Evolutionary conservation across 345 rosid genomes (phyloP).

Genomic region (Syzygium aqueum): DNA sequence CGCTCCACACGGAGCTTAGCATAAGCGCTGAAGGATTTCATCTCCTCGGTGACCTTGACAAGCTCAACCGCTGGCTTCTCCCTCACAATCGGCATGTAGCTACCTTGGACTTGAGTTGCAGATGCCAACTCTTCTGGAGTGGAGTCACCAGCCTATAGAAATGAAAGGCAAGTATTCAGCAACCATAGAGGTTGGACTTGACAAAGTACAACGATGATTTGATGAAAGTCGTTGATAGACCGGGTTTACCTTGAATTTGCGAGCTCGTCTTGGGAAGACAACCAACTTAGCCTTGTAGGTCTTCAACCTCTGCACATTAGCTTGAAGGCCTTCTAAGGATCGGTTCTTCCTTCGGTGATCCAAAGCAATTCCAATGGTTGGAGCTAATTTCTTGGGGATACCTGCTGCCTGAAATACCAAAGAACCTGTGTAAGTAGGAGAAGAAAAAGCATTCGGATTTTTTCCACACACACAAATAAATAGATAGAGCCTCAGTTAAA

Average conservation of each 20-base stretch:
- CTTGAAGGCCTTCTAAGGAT: slow-evolving; percentile 60
- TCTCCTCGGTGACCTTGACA: slow-evolving; percentile 29
- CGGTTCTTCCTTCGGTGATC: slow-evolving; percentile 70
- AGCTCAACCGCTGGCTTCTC: slow-evolving; percentile 38
- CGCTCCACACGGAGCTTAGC: slow-evolving; percentile 31
- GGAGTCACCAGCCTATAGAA: slow-evolving; percentile 39
- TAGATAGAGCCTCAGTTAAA: neutral
- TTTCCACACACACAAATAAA: neutral
- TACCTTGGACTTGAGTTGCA: slow-evolving; percentile 38
- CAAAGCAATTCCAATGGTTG: slow-evolving; percentile 63
- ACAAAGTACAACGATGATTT: neutral
- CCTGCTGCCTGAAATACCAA: slow-evolving; percentile 28
- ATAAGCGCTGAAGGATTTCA: slow-evolving; percentile 36
- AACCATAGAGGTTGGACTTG: neutral
- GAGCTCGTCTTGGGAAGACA: slow-evolving; percentile 73
- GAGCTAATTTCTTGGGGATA: slow-evolving; percentile 69
- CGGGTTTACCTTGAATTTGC: slow-evolving; percentile 52
- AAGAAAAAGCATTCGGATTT: neutral
- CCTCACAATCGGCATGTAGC: slow-evolving; percentile 25
- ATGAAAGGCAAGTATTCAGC: neutral
- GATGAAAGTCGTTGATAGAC: neutral
- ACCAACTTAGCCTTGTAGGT: slow-evolving; percentile 84
- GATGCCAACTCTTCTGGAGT: slow-evolving; percentile 36
- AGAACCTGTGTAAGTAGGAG: neutral
- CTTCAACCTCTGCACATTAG: slow-evolving; percentile 77